These are phyloP conservation scores for Isoetes engelmannii DNA, from an alignment of 83 land plant species.

Conservation along the genomic window DNA sequence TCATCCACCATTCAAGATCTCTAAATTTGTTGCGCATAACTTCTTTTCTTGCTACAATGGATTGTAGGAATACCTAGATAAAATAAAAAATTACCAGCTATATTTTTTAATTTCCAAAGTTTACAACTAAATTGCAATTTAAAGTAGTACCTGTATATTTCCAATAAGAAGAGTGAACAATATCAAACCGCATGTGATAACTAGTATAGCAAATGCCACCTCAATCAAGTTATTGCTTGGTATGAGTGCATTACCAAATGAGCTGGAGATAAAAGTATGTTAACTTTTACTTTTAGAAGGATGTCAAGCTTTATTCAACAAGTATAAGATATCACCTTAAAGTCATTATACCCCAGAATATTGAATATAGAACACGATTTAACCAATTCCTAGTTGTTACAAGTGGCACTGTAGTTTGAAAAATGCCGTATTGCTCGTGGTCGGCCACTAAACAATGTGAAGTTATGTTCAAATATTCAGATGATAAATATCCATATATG, in stretches of 20 bases:
- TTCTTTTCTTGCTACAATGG: constrained; percentile 74
- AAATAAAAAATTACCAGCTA: no score
- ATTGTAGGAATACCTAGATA: constrained; percentile 66
- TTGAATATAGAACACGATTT: constrained; percentile 66
- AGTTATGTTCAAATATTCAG: background rate
- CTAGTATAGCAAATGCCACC: constrained; percentile 12
- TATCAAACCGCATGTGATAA: constrained; percentile 17
- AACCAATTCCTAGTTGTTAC: constrained; percentile 51
- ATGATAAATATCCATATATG: background rate
- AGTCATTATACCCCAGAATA: constrained; percentile 91
- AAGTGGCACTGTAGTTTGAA: constrained; percentile 62
- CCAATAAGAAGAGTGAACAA: constrained; percentile 23
- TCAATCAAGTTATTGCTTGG: constrained; percentile 15
- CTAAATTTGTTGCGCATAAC: constrained; percentile 68
- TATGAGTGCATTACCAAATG: constrained; percentile 24
- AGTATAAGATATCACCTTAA: constrained; percentile 42
- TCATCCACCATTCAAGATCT: constrained; percentile 95
- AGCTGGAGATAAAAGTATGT: background rate
- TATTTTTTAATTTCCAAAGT: no score
- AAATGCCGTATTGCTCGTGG: constrained; percentile 49
- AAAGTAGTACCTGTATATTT: constrained; percentile 18
- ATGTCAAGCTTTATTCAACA: no score
- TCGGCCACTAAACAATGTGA: background rate
- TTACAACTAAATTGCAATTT: background rate
- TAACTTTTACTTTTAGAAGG: no score